Percentiles rank a stretch among this genome's conserved stretches.
phyloP scores from a whole-genome alignment of 78 protist species.

The Dictyostelium brefeldianum region DNA sequence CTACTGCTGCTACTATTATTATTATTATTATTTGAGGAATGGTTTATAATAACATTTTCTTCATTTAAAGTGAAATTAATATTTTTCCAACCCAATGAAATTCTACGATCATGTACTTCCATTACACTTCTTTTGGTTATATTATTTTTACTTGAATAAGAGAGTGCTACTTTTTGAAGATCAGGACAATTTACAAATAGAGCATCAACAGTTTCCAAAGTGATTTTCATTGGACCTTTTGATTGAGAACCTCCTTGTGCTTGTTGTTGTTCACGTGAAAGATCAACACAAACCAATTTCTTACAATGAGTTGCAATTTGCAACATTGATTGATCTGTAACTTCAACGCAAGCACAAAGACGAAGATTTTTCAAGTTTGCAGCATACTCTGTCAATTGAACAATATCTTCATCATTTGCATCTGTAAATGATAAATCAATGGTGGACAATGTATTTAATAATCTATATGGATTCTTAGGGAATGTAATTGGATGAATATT shows the following conservation, averaged over 20 bases:
- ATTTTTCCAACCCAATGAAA: constrained; percentile 30
- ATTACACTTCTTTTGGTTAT: constrained; percentile 63
- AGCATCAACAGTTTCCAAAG: constrained; percentile 65
- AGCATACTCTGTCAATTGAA: constrained; percentile 63
- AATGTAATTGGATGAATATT: constrained; percentile 76
- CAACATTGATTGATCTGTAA: constrained; percentile 55
- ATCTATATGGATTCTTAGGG: constrained; percentile 78
- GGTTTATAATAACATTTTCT: constrained; percentile 28
- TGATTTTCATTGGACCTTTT: constrained; percentile 80
- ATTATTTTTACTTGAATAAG: constrained; percentile 60
- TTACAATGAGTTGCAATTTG: constrained; percentile 58
- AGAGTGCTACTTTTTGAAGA: constrained; percentile 65
- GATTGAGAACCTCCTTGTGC: neutral
- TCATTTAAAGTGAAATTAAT: constrained; percentile 54
- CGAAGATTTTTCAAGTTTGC: constrained; percentile 57
- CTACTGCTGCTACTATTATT: constrained; percentile 15
- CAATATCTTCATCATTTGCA: constrained; percentile 70
- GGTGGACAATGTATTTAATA: constrained; percentile 50
- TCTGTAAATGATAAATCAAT: constrained; percentile 63
- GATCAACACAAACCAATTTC: constrained; percentile 64
- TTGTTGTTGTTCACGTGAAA: constrained; percentile 58
- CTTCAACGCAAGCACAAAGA: constrained; percentile 67
- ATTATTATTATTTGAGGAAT: constrained; percentile 17
- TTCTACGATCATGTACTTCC: constrained; percentile 72
- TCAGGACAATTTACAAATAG: constrained; percentile 64